A percentile compares a stretch with the other conserved stretches of the same genome.
Conservation (phyloP, 805 yeast genomes). For the Kluyveromyces starmeri region DNA sequence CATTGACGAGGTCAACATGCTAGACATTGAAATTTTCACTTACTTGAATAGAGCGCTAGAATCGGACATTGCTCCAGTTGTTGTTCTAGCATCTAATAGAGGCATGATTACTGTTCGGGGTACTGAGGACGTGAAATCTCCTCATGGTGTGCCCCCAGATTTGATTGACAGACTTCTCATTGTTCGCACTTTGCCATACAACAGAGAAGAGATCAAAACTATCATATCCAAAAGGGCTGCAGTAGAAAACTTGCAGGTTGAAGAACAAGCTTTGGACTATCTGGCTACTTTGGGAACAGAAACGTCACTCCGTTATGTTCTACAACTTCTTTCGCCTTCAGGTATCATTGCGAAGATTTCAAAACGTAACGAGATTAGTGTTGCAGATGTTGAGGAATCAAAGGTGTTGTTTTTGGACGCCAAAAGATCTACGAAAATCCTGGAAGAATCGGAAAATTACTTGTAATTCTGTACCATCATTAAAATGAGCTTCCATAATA, state of each 20-base stretch:
- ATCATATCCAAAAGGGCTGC: slow-evolving; percentile 77
- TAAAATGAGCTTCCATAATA: not conserved
- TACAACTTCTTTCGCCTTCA: slow-evolving; percentile 86
- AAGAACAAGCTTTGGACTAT: slow-evolving; percentile 60
- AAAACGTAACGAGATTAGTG: slow-evolving; percentile 59
- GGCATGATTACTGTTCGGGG: slow-evolving; percentile 91
- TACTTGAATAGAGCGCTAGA: slow-evolving; percentile 91
- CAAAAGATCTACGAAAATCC: slow-evolving; percentile 63
- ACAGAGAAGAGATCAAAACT: slow-evolving; percentile 66
- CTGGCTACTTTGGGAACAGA: slow-evolving; percentile 66
- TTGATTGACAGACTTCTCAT: slow-evolving; percentile 84
- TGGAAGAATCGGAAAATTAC: slow-evolving; percentile 33
- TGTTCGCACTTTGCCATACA: slow-evolving; percentile 86
- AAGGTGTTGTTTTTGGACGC: slow-evolving; percentile 79
- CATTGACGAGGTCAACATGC: slow-evolving; percentile 97
- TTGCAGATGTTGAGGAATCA: slow-evolving; percentile 76
- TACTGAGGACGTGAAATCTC: slow-evolving; percentile 73
- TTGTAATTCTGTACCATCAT: slow-evolving; percentile 15
- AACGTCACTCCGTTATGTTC: slow-evolving; percentile 82
- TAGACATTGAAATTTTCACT: slow-evolving; percentile 94
- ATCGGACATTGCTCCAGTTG: slow-evolving; percentile 86
- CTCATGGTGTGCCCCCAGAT: slow-evolving; percentile 97
- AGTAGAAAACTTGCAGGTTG: slow-evolving; percentile 62
- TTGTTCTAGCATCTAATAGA: slow-evolving; percentile 90
- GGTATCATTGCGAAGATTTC: slow-evolving; percentile 69